These are phyloP conservation scores for Colletotrichum orbiculare DNA, from an alignment of 2,329 filamentous ascomycete species.

Conservation along the genomic window DNA sequence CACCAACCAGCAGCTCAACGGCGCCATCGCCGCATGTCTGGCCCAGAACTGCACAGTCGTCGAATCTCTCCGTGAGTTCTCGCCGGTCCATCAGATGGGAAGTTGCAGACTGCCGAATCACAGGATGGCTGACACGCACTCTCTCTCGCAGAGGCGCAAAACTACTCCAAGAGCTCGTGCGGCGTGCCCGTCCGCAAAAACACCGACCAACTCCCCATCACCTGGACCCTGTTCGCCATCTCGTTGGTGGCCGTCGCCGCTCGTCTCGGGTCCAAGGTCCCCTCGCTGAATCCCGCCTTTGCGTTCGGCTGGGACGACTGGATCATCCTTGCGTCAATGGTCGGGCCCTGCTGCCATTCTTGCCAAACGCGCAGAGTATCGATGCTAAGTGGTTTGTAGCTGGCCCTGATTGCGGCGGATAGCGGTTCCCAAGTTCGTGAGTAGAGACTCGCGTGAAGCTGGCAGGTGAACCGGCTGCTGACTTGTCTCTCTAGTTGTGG, in stretches of 20 bases:
- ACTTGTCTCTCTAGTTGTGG: not conserved
- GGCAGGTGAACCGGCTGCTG: not conserved
- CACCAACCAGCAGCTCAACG: slow-evolving; percentile 10
- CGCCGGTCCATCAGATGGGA: not conserved
- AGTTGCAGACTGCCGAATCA: not conserved
- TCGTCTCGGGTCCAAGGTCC: slow-evolving; percentile 6
- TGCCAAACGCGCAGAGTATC: no score
- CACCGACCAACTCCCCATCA: slow-evolving; percentile 10
- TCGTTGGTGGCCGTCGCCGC: slow-evolving; percentile 6
- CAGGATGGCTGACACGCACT: not conserved
- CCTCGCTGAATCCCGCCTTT: slow-evolving; percentile 15
- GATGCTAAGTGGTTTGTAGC: not conserved
- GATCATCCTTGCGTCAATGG: slow-evolving; percentile 16
- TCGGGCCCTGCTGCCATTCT: not conserved
- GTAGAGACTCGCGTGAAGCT: not conserved
- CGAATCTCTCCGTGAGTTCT: slow-evolving; percentile 20
- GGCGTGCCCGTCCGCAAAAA: slow-evolving; percentile 12
- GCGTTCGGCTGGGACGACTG: slow-evolving; percentile 16
- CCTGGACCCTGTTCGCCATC: slow-evolving; percentile 15
- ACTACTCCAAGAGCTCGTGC: slow-evolving; percentile 16
- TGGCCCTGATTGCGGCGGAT: slow-evolving; percentile 4
- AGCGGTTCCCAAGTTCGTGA: slow-evolving; percentile 14
- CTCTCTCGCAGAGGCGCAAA: slow-evolving; percentile 4
- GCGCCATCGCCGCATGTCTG: slow-evolving; percentile 12
- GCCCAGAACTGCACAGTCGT: slow-evolving; percentile 19